phyloP scores from a whole-genome alignment of 345 rosid species.

The Murraya koenigii region DNA sequence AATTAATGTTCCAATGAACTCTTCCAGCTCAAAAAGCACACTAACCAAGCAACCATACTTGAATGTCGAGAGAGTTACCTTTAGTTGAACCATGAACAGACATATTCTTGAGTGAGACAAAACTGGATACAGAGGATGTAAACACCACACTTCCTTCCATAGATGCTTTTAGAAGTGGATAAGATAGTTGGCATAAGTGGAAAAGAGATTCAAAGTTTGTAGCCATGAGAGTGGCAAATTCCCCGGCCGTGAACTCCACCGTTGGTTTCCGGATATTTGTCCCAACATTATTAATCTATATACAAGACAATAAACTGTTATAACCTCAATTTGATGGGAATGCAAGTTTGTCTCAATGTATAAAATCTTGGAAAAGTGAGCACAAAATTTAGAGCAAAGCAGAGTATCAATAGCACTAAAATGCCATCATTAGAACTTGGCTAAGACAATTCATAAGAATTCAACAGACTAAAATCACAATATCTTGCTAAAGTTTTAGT shows the following conservation, averaged over 20 bases:
- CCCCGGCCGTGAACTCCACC: slow-evolving; percentile 52
- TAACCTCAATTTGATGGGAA: not conserved
- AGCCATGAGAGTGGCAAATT: slow-evolving; percentile 53
- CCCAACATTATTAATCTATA: slow-evolving; percentile 76
- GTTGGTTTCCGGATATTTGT: slow-evolving; percentile 67
- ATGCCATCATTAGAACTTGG: not conserved
- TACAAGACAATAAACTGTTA: not conserved
- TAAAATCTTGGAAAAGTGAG: not conserved
- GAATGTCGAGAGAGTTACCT: slow-evolving; percentile 43
- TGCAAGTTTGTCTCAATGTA: not conserved
- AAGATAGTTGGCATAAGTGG: slow-evolving; percentile 67
- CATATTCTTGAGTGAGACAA: slow-evolving; percentile 68
- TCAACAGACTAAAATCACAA: not conserved
- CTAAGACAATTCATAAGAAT: not conserved
- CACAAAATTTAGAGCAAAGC: not conserved
- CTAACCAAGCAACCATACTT: not conserved
- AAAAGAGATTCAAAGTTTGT: slow-evolving; percentile 79
- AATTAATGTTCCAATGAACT: not conserved
- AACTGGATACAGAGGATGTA: slow-evolving; percentile 72
- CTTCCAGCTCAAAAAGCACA: not conserved
- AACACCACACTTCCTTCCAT: slow-evolving; percentile 60
- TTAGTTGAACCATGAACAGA: slow-evolving; percentile 76
- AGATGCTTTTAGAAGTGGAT: slow-evolving; percentile 62
- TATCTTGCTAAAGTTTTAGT: not conserved
- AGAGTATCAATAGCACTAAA: not conserved